phyloP scores from a whole-genome alignment of 2,329 filamentous ascomycete species.

The Furcasterigmium sp. region DNA sequence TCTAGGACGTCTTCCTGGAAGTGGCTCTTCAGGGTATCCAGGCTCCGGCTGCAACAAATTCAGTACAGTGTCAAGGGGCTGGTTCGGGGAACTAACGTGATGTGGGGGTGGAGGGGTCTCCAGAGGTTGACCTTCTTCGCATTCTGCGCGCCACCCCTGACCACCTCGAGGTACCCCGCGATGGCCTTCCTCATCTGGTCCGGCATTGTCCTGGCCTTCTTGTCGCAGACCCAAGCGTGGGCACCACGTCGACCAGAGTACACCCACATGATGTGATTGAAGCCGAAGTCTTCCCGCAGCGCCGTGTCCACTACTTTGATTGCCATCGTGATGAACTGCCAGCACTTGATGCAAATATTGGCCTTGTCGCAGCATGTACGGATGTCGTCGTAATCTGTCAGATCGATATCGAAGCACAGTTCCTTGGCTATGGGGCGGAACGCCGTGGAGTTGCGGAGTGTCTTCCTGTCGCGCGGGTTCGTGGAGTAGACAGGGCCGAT shows the following conservation, averaged over 20 bases:
- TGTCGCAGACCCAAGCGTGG: slow-evolving; percentile 97
- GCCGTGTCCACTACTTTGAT: slow-evolving; percentile 89
- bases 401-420: slow-evolving; percentile 97
- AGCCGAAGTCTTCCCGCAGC: slow-evolving; percentile 90
- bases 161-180: slow-evolving; percentile 81
- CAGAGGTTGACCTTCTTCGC: slow-evolving; percentile 83
- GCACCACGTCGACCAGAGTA: slow-evolving; percentile 95
- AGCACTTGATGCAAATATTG: slow-evolving; percentile 91
- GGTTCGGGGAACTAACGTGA: slow-evolving; percentile 49
- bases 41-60: slow-evolving; percentile 56
- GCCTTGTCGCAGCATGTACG: slow-evolving; percentile 92
- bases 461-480: slow-evolving; percentile 91
- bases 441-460: slow-evolving; percentile 69
- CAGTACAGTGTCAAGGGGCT: not conserved
- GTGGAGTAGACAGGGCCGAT: slow-evolving; percentile 96
- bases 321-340: slow-evolving; percentile 96
- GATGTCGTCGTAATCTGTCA: slow-evolving; percentile 97
- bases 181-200: slow-evolving; percentile 82
- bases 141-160: slow-evolving; percentile 80
- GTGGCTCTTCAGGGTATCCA: slow-evolving; percentile 77
- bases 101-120: slow-evolving; percentile 83
- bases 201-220: slow-evolving; percentile 75
- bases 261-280: slow-evolving; percentile 96
- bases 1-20: slow-evolving; percentile 80
- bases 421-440: slow-evolving; percentile 91